Conservation (phyloP, 257 asterid species). For the Penstemon newberryi region DNA sequence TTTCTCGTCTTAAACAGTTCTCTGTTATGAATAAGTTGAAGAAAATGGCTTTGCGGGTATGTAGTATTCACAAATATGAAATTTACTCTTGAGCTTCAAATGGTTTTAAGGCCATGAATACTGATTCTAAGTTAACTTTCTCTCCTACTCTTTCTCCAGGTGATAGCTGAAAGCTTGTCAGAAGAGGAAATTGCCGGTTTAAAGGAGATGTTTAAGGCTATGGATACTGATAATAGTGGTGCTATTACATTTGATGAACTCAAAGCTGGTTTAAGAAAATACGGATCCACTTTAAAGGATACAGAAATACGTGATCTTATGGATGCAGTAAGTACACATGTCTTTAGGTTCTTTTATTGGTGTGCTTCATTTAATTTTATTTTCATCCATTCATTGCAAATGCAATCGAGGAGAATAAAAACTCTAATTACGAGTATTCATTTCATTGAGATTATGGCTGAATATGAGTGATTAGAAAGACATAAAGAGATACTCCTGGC, state of each 20-base stretch:
- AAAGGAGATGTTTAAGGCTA: constrained; percentile 85
- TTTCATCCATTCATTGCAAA: neutral
- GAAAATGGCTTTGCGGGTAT: constrained; percentile 90
- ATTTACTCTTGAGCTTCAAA: neutral
- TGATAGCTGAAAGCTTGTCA: constrained; percentile 92
- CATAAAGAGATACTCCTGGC: neutral
- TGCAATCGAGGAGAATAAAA: constrained; percentile 5
- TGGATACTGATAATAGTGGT: constrained; percentile 94
- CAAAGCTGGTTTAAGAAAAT: constrained; percentile 86
- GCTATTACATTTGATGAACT: constrained; percentile 95
- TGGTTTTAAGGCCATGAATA: neutral
- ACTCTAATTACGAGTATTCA: neutral
- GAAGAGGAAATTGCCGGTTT: constrained; percentile 96
- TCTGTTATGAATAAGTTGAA: constrained; percentile 81
- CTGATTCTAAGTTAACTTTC: constrained; percentile 13
- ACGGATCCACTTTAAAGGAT: constrained; percentile 87
- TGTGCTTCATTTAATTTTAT: neutral
- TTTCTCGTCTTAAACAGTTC: constrained; percentile 76
- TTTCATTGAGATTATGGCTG: constrained; percentile 6
- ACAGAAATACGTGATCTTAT: constrained; percentile 87
- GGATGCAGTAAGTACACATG: constrained; percentile 67
- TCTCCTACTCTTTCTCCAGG: constrained; percentile 48
- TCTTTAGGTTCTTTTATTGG: neutral
- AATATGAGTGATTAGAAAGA: neutral
- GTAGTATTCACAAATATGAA: constrained; percentile 22